Base-by-base conservation (phyloP, 2,329 filamentous ascomycete genomes). In the Fusarium subglutinans region DNA sequence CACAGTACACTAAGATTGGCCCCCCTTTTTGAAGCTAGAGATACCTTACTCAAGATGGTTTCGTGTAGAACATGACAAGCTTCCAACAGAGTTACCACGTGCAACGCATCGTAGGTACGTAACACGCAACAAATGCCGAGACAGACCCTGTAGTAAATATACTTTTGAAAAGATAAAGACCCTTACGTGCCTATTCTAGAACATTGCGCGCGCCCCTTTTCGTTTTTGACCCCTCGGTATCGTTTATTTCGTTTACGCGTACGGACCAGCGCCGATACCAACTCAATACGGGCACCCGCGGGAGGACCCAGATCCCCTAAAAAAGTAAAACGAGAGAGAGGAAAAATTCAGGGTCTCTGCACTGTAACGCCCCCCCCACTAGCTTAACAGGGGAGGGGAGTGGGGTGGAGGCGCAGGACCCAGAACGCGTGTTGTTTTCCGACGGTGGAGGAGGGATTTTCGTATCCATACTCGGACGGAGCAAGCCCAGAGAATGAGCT, bases 391-490 rank as follows among this genome's bases (percentile, higher is more conserved):
- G 35, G 33, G 33, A 33, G 33, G 37, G 38, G 11, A 33, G 22
- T 24, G 26, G 45, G 24, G 22, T 20, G 12, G 30, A 33, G 63
- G 63, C 66, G 54, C 35, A 61, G 47, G 30, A 51, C 28, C n/a
- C 37, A 28, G 35, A 35, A 24, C 58, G 51, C 43, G 41, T 62
- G 56, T 69, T 18, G 50, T 51, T 58, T 66, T 66, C 64, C 61
- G 64, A 66, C 35, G 37, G 41, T 30, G 40, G 54, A 37, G 45
- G 45, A 69, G 66, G 50, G 57, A 69, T 69, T 69, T 69, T 69
- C 65, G 65, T 67, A 68, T 69, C 65, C 41, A 50, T 47, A 33
- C 9, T 50, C 47, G 33, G 47, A 48, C 45, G n/a, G 30, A 30
- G 30, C 30, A 30, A 30, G 28, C 8, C 28, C 28, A 28, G 30